Base-by-base conservation (phyloP, 129 eudicot species). In the Smallanthus sonchifolius region DNA sequence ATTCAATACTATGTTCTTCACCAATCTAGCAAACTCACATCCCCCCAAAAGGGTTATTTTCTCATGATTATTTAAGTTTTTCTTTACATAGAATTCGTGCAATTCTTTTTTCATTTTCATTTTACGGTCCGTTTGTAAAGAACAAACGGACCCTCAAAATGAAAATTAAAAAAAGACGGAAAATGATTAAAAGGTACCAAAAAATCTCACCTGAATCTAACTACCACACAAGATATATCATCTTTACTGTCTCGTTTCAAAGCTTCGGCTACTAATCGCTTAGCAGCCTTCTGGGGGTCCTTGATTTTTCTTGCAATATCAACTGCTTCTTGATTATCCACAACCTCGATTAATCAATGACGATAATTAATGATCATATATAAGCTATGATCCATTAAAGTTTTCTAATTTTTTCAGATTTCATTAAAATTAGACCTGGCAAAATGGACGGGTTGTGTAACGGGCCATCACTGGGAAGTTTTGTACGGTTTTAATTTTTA, bases 171-270 rank as follows among this genome's bases (percentile, higher is more conserved):
- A 60, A 60, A 69, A 7, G 13, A 47, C 1, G 28, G n/a, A 24
- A 72, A 20, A 65, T 24, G 28, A 56, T 55, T 30, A 47, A 56
- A 45, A 72, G 13, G 13, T 54, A 17, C 44, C 10, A 44, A 54
- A 57, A 51, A 38, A 54, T 30, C 30, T 82, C 81, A 74, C 72
- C 86, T 80, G 64, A 89, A 89, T 71, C 88, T 84, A 57, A 89
- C 92, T 24, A 89, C 92, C 9, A 89, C 69, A 63, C 92, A 86
- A 1, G 96, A 89, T 34, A 89, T 87, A 67, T 89, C 96, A 32
- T 89, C 96, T 84, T 86, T 89, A 75, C 96, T 89, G 6, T 89
- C 92, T 76, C 83, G 79, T 80, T 83, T 89, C 57, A 89, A 67
- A 56, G 96, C 96, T 87, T 87, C 92, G n/a, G 82, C 82, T 44